Conservation (phyloP, 441 rosid species). For the Corymbia calophylla region DNA sequence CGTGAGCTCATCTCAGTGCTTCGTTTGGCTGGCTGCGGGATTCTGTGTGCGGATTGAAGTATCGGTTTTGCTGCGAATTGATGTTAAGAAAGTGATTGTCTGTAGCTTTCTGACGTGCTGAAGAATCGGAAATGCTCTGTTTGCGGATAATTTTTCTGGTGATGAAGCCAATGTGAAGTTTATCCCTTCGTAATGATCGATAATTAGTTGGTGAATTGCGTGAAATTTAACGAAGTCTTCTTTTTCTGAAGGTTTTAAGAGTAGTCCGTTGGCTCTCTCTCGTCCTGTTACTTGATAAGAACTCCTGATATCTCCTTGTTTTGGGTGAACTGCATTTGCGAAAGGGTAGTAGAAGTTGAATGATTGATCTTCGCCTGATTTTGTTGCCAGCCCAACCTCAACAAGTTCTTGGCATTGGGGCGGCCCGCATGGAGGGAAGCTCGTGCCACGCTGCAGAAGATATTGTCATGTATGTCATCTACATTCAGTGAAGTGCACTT, state of each 20-base stretch:
- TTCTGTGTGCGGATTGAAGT: not conserved
- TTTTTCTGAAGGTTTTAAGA: not conserved
- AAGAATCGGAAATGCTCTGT: not conserved
- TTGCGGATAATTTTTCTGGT: not conserved
- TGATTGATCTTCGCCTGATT: not conserved
- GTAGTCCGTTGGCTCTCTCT: not conserved
- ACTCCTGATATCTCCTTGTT: not conserved
- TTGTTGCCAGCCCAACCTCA: constrained; percentile 65
- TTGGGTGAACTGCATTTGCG: not conserved
- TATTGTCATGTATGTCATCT: constrained; percentile 47
- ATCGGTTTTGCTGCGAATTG: not conserved
- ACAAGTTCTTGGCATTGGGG: constrained; percentile 78
- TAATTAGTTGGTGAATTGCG: not conserved
- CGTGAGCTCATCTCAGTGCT: not conserved
- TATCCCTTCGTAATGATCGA: not conserved
- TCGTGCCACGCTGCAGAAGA: constrained; percentile 68
- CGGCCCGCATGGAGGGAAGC: constrained; percentile 97
- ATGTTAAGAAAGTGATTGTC: not conserved
- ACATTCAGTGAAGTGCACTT: not conserved
- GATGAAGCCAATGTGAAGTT: not conserved
- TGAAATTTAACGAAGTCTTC: not conserved
- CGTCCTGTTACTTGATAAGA: not conserved
- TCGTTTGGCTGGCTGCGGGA: not conserved
- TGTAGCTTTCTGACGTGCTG: not conserved
- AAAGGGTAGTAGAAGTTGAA: not conserved